Conservation (phyloP, 2,329 filamentous ascomycete genomes). For the Exophiala mesophila region DNA sequence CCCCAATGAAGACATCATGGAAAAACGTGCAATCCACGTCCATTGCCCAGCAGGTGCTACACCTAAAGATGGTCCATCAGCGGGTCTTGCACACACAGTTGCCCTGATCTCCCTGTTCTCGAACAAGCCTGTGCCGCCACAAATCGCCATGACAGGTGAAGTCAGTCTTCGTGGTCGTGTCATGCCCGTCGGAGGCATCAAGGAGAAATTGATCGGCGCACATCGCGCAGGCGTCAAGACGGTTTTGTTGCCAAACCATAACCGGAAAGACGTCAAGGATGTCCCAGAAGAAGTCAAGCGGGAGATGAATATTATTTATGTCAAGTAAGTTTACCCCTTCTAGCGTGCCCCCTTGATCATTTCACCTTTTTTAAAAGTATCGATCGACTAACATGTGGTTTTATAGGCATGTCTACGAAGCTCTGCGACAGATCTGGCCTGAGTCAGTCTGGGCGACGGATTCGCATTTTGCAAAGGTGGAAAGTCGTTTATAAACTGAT, state of each 20-base stretch:
- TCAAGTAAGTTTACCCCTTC: conserved; percentile 58
- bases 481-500: conserved; percentile 66
- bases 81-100: conserved; percentile 89
- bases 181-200: conserved; percentile 93
- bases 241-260: conserved; percentile 79
- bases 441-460: conserved; percentile 78
- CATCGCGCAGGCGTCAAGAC: conserved; percentile 90
- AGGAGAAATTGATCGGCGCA: conserved; percentile 96
- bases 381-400: conserved; percentile 8
- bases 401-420: conserved; percentile 84
- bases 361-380: conserved; percentile 18
- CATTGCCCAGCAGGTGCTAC: conserved; percentile 94
- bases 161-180: conserved; percentile 80
- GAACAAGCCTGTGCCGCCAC: conserved; percentile 78
- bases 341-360: background rate
- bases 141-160: conserved; percentile 88
- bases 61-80: conserved; percentile 80
- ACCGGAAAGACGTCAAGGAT: conserved; percentile 88
- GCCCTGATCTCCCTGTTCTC: conserved; percentile 87
- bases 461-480: conserved; percentile 62
- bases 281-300: conserved; percentile 83
- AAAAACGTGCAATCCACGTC: conserved; percentile 86
- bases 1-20: conserved; percentile 88
- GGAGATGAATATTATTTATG: conserved; percentile 81
- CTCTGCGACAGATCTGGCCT: conserved; percentile 85